Base-by-base conservation (phyloP, 2,329 filamentous ascomycete species). In the Purpureocillium lavendulum region DNA sequence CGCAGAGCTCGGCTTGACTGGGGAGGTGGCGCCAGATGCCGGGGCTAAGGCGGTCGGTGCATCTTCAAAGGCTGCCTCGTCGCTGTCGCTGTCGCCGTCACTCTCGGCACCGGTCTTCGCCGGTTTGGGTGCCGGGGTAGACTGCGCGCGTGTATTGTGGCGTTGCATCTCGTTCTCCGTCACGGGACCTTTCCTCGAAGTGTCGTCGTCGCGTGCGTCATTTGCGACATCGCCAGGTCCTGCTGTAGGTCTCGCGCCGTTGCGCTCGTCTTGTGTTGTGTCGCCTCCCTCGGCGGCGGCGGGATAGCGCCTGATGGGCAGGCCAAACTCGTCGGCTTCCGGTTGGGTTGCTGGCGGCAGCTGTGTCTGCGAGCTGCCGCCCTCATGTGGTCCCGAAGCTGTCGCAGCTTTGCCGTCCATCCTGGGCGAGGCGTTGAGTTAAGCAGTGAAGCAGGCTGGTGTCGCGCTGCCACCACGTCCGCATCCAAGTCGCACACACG, bases 301-400 rank as follows among this genome's bases (percentile, higher is more conserved):
- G 51, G 58, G 51, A 51, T 58, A 70, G 50, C 69, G 74, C 55
- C 67, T 70, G 45, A 82, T 71, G 14, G 81, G 81, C 46, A 87
- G 63, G 37, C 82, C 82, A 56, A 86, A 87, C 48, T 87, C 82
- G 57, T 87, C 82, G 43, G 79, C 62, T 52, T 82, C 76, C 36
- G 54, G 38, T 16, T 31, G 53, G 44, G 53, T 49, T 45, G 55
- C 47, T 41, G 44, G 42, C 45, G 42, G 21, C 21, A 44, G 41
- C 41, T 51, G 47, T 35, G 8, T 34, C 39, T 32, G 5, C 6
- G 21, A 10, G 44, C 47, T 47, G 48, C 39, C 48, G 13, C 37
- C 7, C n/a, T 29, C 35, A 4, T 33, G 35, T 35, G 35, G 24
- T 30, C n/a, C n/a, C n/a, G n/a, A n/a, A n/a, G n/a, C n/a, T n/a